Percentiles rank a stretch among this genome's conserved stretches.
phyloP scores from a whole-genome alignment of 768 basidiomycete genomes.

The Psilocybe azurescens region DNA sequence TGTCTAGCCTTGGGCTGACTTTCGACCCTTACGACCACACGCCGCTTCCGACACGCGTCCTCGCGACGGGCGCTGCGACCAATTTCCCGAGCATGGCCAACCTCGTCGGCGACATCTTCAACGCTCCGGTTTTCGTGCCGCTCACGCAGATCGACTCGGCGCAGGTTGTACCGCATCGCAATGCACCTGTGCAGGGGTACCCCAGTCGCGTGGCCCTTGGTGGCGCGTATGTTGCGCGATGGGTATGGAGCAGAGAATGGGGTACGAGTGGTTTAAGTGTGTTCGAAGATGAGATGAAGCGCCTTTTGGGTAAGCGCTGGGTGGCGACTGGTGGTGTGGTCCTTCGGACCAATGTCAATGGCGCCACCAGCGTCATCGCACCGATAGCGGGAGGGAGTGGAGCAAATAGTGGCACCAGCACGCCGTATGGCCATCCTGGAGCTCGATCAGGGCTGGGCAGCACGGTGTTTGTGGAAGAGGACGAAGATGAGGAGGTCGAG shows the following conservation, averaged over 20 bases:
- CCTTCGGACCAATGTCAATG: slow-evolving; percentile 65
- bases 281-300: slow-evolving; percentile 81
- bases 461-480: slow-evolving; percentile 72
- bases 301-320: slow-evolving; percentile 79
- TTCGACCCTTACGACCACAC: slow-evolving; percentile 83
- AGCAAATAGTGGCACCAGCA: slow-evolving; percentile 70
- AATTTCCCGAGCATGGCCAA: slow-evolving; percentile 86
- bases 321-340: slow-evolving; percentile 63
- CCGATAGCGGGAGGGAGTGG: slow-evolving; percentile 43
- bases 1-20: slow-evolving; percentile 61
- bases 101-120: slow-evolving; percentile 82
- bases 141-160: slow-evolving; percentile 79
- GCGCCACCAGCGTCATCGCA: slow-evolving; percentile 28
- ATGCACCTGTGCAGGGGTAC: slow-evolving; percentile 73
- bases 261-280: slow-evolving; percentile 54
- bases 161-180: slow-evolving; percentile 71
- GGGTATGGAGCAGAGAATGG: slow-evolving; percentile 83
- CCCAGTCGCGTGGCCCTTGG: slow-evolving; percentile 76
- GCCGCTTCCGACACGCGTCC: slow-evolving; percentile 65
- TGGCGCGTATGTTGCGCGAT: slow-evolving; percentile 79
- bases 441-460: slow-evolving; percentile 53
- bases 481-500: slow-evolving; percentile 67
- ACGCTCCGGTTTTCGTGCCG: slow-evolving; percentile 79
- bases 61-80: slow-evolving; percentile 80
- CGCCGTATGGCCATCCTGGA: slow-evolving; percentile 62